Conservation (phyloP, 148 eudicot genomes). For the Linanthus parryae region DNA sequence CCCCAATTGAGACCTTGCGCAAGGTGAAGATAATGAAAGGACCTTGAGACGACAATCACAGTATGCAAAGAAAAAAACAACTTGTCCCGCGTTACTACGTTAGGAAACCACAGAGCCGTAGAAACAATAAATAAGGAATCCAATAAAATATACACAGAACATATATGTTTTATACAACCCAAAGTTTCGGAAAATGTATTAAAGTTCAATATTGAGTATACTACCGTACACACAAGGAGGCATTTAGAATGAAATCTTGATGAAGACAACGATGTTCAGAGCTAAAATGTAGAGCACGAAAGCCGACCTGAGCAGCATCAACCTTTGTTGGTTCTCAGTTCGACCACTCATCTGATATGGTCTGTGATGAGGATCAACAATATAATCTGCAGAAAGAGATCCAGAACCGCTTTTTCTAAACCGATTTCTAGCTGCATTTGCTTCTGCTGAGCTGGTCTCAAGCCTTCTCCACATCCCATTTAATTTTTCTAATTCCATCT, state of each 20-base stretch:
- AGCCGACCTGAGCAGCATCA: conserved; percentile 77
- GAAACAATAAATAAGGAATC: no score
- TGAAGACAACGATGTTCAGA: conserved; percentile 77
- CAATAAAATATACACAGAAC: no score
- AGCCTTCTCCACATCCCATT: conserved; percentile 61
- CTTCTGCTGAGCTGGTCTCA: conserved; percentile 44
- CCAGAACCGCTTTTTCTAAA: conserved; percentile 45
- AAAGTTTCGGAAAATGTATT: no score
- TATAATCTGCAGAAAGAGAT: conserved; percentile 38
- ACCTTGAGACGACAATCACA: no score
- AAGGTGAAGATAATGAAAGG: no score
- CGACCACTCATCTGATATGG: conserved; percentile 54
- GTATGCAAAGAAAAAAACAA: no score
- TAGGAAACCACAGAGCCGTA: no score
- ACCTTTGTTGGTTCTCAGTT: conserved; percentile 57
- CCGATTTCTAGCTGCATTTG: conserved; percentile 62
- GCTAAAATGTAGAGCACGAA: conserved; percentile 83
- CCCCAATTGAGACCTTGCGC: no score
- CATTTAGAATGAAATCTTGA: conserved; percentile 65
- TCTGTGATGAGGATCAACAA: conserved; percentile 43
- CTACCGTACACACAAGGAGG: not conserved
- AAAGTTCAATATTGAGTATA: no score
- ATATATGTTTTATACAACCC: no score
- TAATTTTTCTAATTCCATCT: conserved; percentile 76
- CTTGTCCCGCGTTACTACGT: no score